Base-by-base conservation (phyloP, 192 early-diverging fungal species). In the Rhizophagus clarus region DNA sequence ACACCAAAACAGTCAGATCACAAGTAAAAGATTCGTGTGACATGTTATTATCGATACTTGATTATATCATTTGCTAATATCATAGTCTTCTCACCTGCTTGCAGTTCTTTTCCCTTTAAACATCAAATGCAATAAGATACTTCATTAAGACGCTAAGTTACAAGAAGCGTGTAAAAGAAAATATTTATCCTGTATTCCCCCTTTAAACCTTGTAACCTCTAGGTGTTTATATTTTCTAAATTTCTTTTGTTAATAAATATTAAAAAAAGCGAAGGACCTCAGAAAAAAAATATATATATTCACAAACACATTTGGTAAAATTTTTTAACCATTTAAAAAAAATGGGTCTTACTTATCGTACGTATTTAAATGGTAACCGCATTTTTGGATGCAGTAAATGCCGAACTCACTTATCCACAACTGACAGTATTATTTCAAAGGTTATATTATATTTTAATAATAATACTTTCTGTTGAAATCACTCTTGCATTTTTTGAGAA, bases 301-400 rank as follows among this genome's bases (percentile, higher is more conserved):
- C 5, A 34, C 5, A 34, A 2, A 34, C 34, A 34, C 20, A 4
- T 61, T 61, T n/a, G 61, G 61, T 62, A 76, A 26, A 61, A 76
- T 24, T 4, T 20, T n/a, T 66, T 34, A 77, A 61, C 34, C 42
- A 45, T 10, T 60, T 32, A 29, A 32, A 37, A n/a, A 22, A 1
- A 56, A 90, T 90, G 89, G 89, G 89, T 34, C 74, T 88, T 40
- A 88, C 82, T 42, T 90, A 90, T 77, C 82, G 82, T 47, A 82
- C 73, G 7, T 90, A 85, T 62, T 77, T 90, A 34, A 76, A 78
- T 49, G 83, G 76, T n/a, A 85, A 66, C n/a, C 82, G 81, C 68
- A 80, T 90, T 61, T 85, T 84, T 49, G 85, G 84, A 17, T 90
- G 89, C 74, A 80, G 80, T 51, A 72, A 80, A 20, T 90, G 89